phyloP scores from a whole-genome alignment of 768 basidiomycete genomes.

The Xerocomus spinulosus region DNA sequence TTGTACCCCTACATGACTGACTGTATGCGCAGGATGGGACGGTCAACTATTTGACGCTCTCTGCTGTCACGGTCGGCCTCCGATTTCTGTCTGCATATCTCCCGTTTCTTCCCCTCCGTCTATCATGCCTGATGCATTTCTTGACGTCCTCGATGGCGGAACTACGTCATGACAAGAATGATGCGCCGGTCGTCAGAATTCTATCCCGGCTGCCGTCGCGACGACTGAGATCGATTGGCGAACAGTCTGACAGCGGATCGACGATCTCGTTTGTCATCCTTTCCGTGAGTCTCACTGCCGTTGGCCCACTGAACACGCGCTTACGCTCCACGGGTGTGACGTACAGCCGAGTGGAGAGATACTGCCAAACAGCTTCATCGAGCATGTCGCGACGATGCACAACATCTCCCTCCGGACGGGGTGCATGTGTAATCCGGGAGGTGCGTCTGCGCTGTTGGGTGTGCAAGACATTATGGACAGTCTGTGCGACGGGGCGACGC shows the following conservation, averaged over 20 bases:
- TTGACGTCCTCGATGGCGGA: slow-evolving; percentile 51
- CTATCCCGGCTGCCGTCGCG: slow-evolving; percentile 58
- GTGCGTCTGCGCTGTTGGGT: slow-evolving; percentile 66
- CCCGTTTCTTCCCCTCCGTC: slow-evolving; percentile 71
- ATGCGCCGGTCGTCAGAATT: slow-evolving; percentile 59
- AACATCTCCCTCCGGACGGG: slow-evolving; percentile 77
- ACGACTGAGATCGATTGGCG: slow-evolving; percentile 53
- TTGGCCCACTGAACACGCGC: neutral
- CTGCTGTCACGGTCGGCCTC: slow-evolving; percentile 75
- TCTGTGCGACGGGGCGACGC: slow-evolving; percentile 55
- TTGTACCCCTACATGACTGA: neutral
- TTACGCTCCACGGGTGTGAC: slow-evolving; percentile 55
- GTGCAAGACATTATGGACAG: slow-evolving; percentile 60
- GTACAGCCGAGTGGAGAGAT: no score
- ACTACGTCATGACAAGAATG: slow-evolving; percentile 58
- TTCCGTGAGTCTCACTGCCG: slow-evolving; percentile 40
- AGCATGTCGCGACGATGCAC: slow-evolving; percentile 57
- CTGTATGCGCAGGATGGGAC: slow-evolving; percentile 63
- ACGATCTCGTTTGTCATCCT: slow-evolving; percentile 60
- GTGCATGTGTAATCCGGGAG: slow-evolving; percentile 87
- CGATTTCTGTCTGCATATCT: slow-evolving; percentile 74
- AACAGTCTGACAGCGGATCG: slow-evolving; percentile 63
- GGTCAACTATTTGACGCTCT: slow-evolving; percentile 73
- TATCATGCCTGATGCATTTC: slow-evolving; percentile 64
- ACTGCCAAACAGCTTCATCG: slow-evolving; percentile 70